Conservation (phyloP, 2,329 filamentous ascomycete species). For the Grosmannia serpens region DNA sequence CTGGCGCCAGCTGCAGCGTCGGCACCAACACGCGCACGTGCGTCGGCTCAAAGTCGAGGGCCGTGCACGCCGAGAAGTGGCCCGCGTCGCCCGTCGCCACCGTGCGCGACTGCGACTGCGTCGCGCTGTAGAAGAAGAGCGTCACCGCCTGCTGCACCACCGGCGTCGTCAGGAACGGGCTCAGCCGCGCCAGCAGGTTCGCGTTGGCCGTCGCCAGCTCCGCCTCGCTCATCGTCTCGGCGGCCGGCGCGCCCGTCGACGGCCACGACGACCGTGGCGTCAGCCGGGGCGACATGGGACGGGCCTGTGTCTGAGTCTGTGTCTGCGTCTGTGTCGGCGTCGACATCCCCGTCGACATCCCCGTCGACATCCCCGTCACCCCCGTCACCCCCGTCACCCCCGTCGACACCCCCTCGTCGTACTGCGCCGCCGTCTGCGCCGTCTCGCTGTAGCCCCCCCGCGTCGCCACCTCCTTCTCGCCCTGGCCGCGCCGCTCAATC, state of each 20-base stretch:
- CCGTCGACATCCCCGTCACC: slow-evolving; percentile 22
- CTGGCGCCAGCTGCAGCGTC: background rate
- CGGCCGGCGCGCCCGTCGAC: background rate
- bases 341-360: background rate
- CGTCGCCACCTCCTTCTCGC: slow-evolving; percentile 58
- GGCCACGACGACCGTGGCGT: slow-evolving; percentile 23
- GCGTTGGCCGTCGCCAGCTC: slow-evolving; percentile 73
- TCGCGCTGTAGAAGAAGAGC: slow-evolving; percentile 88
- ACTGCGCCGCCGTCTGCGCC: slow-evolving; percentile 22
- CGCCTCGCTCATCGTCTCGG: slow-evolving; percentile 62
- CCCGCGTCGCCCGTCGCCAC: slow-evolving; percentile 79
- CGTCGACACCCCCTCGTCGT: slow-evolving; percentile 21
- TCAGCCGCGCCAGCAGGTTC: slow-evolving; percentile 76
- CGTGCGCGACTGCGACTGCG: slow-evolving; percentile 70
- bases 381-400: too few species aligned
- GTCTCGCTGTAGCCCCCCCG: slow-evolving; percentile 64
- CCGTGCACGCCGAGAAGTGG: slow-evolving; percentile 71
- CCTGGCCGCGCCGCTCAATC: slow-evolving; percentile 61
- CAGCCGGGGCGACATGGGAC: slow-evolving; percentile 13
- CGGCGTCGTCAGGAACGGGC: slow-evolving; percentile 82
- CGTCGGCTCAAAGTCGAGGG: slow-evolving; percentile 82
- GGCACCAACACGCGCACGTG: slow-evolving; percentile 74
- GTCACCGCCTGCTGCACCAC: slow-evolving; percentile 69
- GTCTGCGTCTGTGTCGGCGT: background rate
- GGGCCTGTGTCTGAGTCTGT: background rate